Conservation (phyloP, 441 rosid species). For the Omphalea diandra region DNA sequence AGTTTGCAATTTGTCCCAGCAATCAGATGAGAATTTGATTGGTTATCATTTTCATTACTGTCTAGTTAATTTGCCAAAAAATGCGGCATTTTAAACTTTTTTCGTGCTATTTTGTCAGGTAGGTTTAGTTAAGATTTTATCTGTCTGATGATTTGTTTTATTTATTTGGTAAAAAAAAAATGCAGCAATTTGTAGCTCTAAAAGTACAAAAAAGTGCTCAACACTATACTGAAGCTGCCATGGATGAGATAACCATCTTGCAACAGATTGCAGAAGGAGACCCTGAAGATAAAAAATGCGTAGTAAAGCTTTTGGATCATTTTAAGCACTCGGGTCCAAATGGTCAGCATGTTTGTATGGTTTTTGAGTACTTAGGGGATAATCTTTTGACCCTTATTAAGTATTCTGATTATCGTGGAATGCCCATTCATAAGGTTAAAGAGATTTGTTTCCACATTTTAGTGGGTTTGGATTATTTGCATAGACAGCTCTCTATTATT, state of each 20-base stretch:
- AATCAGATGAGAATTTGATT: not conserved
- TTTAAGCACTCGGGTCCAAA: constrained; percentile 75
- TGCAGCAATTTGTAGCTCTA: constrained; percentile 65
- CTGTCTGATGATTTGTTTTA: not conserved
- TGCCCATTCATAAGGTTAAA: constrained; percentile 56
- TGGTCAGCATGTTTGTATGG: constrained; percentile 79
- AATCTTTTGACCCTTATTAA: constrained; percentile 71
- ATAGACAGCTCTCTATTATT: constrained; percentile 59
- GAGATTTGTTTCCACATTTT: constrained; percentile 60
- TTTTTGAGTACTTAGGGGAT: constrained; percentile 80
- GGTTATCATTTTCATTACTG: not conserved
- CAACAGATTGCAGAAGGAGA: constrained; percentile 71
- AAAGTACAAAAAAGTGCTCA: constrained; percentile 81
- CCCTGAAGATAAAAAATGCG: constrained; percentile 49
- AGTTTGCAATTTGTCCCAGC: not conserved
- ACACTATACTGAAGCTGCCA: constrained; percentile 73
- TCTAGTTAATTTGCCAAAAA: not conserved
- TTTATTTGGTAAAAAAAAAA: constrained; percentile 6
- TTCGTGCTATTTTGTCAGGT: not conserved
- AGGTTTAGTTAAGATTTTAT: not conserved
- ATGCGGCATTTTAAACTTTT: not conserved
- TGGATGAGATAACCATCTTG: constrained; percentile 74
- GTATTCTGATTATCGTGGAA: constrained; percentile 55
- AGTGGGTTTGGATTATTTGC: constrained; percentile 69
- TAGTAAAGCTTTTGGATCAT: constrained; percentile 74